Evolutionary conservation across 2,329 filamentous ascomycete genomes (phyloP), one percentile per base, ranked within the genome.

Genomic region (Phialophora verrucosa): DNA sequence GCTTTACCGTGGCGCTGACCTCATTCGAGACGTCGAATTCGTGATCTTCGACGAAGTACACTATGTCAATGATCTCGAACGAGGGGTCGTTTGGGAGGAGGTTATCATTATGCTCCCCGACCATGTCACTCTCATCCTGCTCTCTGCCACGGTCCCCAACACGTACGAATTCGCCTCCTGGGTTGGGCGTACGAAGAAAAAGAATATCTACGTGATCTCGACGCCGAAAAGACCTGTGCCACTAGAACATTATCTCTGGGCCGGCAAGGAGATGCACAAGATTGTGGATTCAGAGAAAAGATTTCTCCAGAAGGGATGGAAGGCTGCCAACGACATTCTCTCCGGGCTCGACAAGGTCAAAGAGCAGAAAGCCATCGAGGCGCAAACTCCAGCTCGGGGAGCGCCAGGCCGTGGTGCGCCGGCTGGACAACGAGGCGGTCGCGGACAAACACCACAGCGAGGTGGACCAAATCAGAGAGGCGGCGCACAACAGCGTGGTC

Each of bases 81-180:
- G 95, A 79, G 95, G 95, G 74, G 95, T 99, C 5, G 95, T 99
- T 0, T 99, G 95, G 95, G 95, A 99, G 78, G 95, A 99, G 79
- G 95, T 99, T 74, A 99, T 99, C 75, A 99, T 99, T 74, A 98
- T 99, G 95, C 84, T 99, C 63, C 95, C 95, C 0, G 93, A 97
- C 76, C 95, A 99, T 79, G 92, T 99, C 47, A 96, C 95, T 1
- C 85, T 99, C 25, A 99, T 99, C 72, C 83, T 98, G 1, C 85
- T 99, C 2, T 99, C 95, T 4, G 95, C 95, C 0, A 99, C 95
- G 0, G 95, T 99, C 0, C 95, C 95, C 1, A 99, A 99, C 76
- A 98, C 95, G 0, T 88, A 97, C 69, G 95, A 99, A 76, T 99
- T 99, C 74, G 95, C 95, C 1, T 98, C 93, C 0, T 99, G 95